Evolutionary conservation across 176 grass and related monocot genomes (phyloP), one percentile per base, ranked within the genome.

Genomic region (Echinochloa phyllopogon): DNA sequence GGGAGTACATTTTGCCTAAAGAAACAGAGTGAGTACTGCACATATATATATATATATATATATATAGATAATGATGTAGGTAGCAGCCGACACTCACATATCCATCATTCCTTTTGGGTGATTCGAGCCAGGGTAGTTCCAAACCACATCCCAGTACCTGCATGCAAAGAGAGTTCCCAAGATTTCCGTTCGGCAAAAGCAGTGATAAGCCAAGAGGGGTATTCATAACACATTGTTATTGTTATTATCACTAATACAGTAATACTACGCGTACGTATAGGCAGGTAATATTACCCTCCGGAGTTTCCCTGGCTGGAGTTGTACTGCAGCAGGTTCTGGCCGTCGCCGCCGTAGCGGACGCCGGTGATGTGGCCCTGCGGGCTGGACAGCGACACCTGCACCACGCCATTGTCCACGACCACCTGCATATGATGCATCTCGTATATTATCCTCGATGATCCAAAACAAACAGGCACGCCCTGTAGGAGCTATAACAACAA

Each of bases 361-460:
- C 87, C 82, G 18, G 88, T 90, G 65, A 97, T 63, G 5, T 80
- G 69, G 27, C 91, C 94, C 56, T 57, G 50, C 14, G 89, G 91
- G 10, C 74, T 92, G 6, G 94, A 85, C 52, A 92, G 42, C n/a
- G 82, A 62, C 50, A 97, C 72, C 88, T 92, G 82, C 53, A 94
- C 78, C 53, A 88, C 33, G 9, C 91, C 91, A 72, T 97, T 97
- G 73, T 88, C 85, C 43, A 97, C 89, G 0, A 92, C 7, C 58
- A 94, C 89, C 89, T 97, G 29, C 15, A 6, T 10, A 45, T 49
- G 25, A 33, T 33, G 29, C 29, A 33, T 33, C 29, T 33, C 29
- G 29, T 33, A 33, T 33, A 33, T 33, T 33, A 33, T 33, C 29
- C 29, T 33, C 29, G 29, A 33, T 33, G 29, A 33, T 33, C 29